Percentiles rank a stretch among this genome's conserved stretches.
These are phyloP conservation scores for Russula sp. DNA, from an alignment of 768 basidiomycete genomes.

Conservation along the genomic window DNA sequence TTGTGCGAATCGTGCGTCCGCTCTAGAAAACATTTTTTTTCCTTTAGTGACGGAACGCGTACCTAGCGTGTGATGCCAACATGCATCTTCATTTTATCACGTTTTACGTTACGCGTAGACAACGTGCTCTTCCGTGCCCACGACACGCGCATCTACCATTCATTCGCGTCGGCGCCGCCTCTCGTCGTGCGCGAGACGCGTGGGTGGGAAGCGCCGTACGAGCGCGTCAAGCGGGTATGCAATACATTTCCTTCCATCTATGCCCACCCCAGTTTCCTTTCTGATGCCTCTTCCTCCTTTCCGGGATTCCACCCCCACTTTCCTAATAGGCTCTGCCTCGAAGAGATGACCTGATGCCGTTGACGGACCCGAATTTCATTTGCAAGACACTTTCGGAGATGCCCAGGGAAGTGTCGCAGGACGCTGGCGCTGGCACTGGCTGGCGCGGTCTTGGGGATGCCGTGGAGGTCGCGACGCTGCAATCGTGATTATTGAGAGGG, in stretches of 20 bases:
- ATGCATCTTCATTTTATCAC: constrained; percentile 84
- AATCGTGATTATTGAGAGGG: constrained; percentile 1
- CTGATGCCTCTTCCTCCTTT: background rate
- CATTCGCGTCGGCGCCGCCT: constrained; percentile 60
- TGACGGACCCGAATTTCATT: constrained; percentile 86
- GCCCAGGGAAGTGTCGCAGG: constrained; percentile 55
- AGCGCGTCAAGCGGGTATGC: constrained; percentile 69
- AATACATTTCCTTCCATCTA: background rate
- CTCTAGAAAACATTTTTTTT: background rate
- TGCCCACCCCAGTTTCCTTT: too few species aligned
- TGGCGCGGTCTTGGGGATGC: constrained; percentile 81
- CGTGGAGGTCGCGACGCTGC: constrained; percentile 51
- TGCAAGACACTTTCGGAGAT: constrained; percentile 65
- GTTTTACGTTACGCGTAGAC: constrained; percentile 94
- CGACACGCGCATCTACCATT: constrained; percentile 89
- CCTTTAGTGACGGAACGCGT: constrained; percentile 3
- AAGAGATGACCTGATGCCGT: constrained; percentile 78
- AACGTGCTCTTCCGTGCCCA: constrained; percentile 86
- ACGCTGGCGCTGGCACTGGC: constrained; percentile 64
- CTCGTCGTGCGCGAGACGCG: constrained; percentile 73
- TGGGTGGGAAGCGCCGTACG: constrained; percentile 92
- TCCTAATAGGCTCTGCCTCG: constrained; percentile 56
- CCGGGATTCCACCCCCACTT: background rate
- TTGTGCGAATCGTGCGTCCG: constrained; percentile 79
- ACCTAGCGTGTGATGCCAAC: constrained; percentile 93